Conservation (phyloP, 805 yeast species). For the Lipomyces sp. region DNA sequence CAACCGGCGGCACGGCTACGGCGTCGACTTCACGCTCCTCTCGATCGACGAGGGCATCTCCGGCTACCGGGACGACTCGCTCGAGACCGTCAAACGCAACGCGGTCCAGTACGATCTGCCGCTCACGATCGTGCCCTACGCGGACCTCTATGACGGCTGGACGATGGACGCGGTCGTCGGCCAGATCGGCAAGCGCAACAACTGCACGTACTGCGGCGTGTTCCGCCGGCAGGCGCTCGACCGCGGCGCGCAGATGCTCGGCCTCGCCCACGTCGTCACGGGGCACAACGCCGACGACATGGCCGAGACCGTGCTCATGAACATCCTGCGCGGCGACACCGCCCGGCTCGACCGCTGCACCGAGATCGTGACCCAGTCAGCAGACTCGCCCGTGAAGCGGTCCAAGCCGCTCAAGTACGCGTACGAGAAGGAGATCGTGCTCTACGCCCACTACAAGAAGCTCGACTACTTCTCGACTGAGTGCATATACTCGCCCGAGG, state of each 20-base stretch:
- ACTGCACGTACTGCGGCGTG: slow-evolving; percentile 98
- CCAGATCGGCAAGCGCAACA: slow-evolving; percentile 87
- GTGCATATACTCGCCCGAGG: slow-evolving; percentile 97
- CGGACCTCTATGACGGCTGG: slow-evolving; percentile 84
- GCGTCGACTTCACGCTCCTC: slow-evolving; percentile 74
- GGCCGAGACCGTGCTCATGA: slow-evolving; percentile 98
- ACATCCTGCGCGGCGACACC: slow-evolving; percentile 90
- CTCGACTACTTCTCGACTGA: slow-evolving; percentile 95
- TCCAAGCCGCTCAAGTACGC: slow-evolving; percentile 95
- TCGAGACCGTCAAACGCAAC: slow-evolving; percentile 94
- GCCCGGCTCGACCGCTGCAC: slow-evolving; percentile 89
- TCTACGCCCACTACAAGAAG: slow-evolving; percentile 94
- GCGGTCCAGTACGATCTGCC: slow-evolving; percentile 80
- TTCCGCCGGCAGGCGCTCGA: slow-evolving; percentile 94
- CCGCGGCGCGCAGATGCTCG: slow-evolving; percentile 86
- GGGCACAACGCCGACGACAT: slow-evolving; percentile 99
- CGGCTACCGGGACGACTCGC: slow-evolving; percentile 94
- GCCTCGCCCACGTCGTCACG: slow-evolving; percentile 86
- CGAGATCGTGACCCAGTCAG: slow-evolving; percentile 73
- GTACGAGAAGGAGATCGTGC: slow-evolving; percentile 94
- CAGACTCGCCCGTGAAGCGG: slow-evolving; percentile 81
- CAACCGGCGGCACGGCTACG: slow-evolving; percentile 85
- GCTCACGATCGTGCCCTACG: slow-evolving; percentile 75
- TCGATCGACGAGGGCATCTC: slow-evolving; percentile 96
- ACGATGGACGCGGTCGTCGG: slow-evolving; percentile 97